Conservation (phyloP, 768 basidiomycete species). For the Crepidotus variabilis region DNA sequence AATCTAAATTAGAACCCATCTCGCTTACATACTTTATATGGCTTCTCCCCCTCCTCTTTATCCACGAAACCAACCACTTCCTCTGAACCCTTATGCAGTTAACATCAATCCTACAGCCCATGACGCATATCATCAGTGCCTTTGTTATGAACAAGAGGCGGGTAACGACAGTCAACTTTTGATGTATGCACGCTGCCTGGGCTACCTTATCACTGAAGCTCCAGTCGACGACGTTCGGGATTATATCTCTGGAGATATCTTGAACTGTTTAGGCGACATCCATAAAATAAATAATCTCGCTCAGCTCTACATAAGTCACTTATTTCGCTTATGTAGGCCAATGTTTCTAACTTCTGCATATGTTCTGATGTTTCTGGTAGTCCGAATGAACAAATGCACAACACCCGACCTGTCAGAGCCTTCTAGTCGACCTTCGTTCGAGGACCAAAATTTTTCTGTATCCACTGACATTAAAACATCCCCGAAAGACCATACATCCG, state of each 20-base stretch:
- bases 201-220: slow-evolving; percentile 8
- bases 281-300: slow-evolving; percentile 3
- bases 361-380: background rate
- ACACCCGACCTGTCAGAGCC: slow-evolving; percentile 5
- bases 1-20: no score
- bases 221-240: background rate
- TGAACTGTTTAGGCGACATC: background rate
- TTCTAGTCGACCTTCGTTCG: slow-evolving; percentile 3
- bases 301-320: slow-evolving; percentile 1
- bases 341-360: background rate
- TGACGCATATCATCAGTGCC: slow-evolving; percentile 7
- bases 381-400: slow-evolving; percentile 3
- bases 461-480: no score
- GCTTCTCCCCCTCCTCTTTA: background rate
- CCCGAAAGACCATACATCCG: slow-evolving; percentile 2
- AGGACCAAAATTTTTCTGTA: no score
- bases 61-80: background rate
- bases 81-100: slow-evolving; percentile 1
- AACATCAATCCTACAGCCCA: background rate
- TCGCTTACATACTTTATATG: no score
- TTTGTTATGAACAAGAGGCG: slow-evolving; percentile 1
- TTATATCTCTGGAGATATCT: slow-evolving; percentile 1
- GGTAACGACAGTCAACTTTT: background rate
- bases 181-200: slow-evolving; percentile 9
- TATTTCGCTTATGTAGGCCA: slow-evolving; percentile 9